Conservation (phyloP, 495 filamentous ascomycete genomes). For the Aspergillus bridgeri region DNA sequence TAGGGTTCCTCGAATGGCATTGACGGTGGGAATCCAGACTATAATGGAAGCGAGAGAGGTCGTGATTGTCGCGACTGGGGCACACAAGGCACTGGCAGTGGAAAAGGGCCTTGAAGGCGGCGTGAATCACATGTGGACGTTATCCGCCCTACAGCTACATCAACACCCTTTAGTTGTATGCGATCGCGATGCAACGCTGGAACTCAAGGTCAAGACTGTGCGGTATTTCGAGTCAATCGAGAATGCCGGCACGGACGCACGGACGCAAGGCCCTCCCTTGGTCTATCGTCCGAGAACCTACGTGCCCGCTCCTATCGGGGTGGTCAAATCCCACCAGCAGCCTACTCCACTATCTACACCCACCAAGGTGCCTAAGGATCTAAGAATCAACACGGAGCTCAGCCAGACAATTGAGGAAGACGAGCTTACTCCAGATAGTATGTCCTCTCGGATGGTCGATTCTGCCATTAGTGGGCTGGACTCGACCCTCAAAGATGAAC, state of each 20-base stretch:
- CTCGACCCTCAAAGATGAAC: conserved; percentile 35
- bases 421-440: conserved; percentile 64
- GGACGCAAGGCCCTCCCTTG: conserved; percentile 53
- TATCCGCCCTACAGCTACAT: conserved; percentile 76
- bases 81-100: conserved; percentile 77
- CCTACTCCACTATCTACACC: conserved; percentile 27
- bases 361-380: conserved; percentile 37
- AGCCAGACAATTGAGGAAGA: conserved; percentile 39
- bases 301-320: conserved; percentile 31
- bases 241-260: conserved; percentile 53
- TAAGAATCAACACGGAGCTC: conserved; percentile 46
- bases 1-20: conserved; percentile 75
- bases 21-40: conserved; percentile 86
- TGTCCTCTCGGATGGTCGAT: conserved; percentile 62
- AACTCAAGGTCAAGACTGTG: conserved; percentile 83
- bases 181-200: conserved; percentile 80
- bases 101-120: conserved; percentile 78
- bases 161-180: conserved; percentile 77
- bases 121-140: conserved; percentile 87
- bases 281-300: conserved; percentile 43
- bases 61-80: conserved; percentile 75
- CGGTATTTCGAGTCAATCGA: conserved; percentile 65
- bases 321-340: conserved; percentile 26
- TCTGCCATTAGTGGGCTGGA: conserved; percentile 47
- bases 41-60: conserved; percentile 80